Conservation (phyloP, 202 grass and related monocot species). For the Elaeis oleifera region DNA sequence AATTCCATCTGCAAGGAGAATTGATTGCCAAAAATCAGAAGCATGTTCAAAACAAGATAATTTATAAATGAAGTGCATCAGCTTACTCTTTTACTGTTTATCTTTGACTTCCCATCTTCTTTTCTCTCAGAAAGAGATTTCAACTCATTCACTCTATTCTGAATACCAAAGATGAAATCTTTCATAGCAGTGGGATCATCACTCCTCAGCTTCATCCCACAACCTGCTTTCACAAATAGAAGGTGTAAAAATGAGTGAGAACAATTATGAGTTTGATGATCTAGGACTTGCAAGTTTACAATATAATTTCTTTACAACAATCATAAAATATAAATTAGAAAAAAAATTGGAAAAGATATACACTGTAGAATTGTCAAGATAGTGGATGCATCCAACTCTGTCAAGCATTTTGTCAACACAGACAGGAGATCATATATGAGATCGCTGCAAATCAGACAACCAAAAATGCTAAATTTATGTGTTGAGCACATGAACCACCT, state of each 20-base stretch:
- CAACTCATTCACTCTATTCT: conserved; percentile 54
- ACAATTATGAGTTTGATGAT: too few relatives aligned
- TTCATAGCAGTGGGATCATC: conserved; percentile 81
- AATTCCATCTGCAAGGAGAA: conserved; percentile 71
- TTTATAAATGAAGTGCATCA: conserved; percentile 11
- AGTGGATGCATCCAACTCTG: conserved; percentile 72
- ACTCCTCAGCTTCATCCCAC: conserved; percentile 78
- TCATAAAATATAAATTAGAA: too few relatives aligned
- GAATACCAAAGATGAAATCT: conserved; percentile 77
- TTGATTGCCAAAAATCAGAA: conserved; percentile 22
- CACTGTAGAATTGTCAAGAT: conserved; percentile 68
- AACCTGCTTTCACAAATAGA: conserved; percentile 33
- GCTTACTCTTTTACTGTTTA: conserved; percentile 67
- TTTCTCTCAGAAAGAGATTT: conserved; percentile 33
- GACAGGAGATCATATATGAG: conserved; percentile 83
- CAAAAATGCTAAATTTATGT: neutral
- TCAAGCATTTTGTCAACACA: conserved; percentile 55
- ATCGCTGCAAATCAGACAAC: conserved; percentile 41
- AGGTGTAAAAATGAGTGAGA: neutral
- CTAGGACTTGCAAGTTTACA: too few relatives aligned
- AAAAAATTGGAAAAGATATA: conserved; percentile 25
- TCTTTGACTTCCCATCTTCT: conserved; percentile 45
- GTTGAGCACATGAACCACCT: neutral
- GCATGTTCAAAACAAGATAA: conserved; percentile 16
- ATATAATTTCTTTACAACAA: too few relatives aligned